Evolutionary conservation across 2,329 filamentous ascomycete species (phyloP).

Genomic region (Byssothecium circinans): DNA sequence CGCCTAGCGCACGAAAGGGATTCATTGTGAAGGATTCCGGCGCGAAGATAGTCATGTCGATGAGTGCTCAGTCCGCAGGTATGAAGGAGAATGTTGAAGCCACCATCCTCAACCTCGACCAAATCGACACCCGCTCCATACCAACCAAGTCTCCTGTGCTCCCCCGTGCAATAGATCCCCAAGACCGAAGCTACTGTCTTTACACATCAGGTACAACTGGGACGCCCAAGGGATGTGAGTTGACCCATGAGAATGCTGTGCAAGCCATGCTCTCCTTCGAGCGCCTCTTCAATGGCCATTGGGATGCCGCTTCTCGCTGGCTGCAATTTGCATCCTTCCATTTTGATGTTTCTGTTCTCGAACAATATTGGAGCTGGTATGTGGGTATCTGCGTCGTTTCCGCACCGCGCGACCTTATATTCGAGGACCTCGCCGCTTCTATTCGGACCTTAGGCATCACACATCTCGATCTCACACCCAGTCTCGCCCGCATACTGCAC

Average conservation of each 20-base stretch:
- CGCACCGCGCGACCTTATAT: slow-evolving; percentile 79
- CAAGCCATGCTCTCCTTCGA: slow-evolving; percentile 90
- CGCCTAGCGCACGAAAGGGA: slow-evolving; percentile 70
- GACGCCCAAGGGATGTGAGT: slow-evolving; percentile 82
- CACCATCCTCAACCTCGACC: slow-evolving; percentile 52
- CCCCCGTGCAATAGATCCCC: slow-evolving; percentile 38
- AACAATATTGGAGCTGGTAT: slow-evolving; percentile 96
- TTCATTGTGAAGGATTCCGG: slow-evolving; percentile 78
- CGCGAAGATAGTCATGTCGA: slow-evolving; percentile 65
- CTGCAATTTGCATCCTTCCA: slow-evolving; percentile 93
- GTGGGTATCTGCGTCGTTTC: slow-evolving; percentile 83
- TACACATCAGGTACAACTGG: slow-evolving; percentile 90
- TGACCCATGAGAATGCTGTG: slow-evolving; percentile 85
- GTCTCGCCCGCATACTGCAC: slow-evolving; percentile 74
- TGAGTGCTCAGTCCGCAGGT: slow-evolving; percentile 47
- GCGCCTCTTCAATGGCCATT: slow-evolving; percentile 72
- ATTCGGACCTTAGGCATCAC: slow-evolving; percentile 76
- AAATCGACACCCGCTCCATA: slow-evolving; percentile 40
- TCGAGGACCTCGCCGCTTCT: slow-evolving; percentile 76
- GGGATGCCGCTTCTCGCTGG: slow-evolving; percentile 75
- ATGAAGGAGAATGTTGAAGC: slow-evolving; percentile 40
- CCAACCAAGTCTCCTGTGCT: slow-evolving; percentile 35
- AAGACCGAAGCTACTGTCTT: slow-evolving; percentile 75
- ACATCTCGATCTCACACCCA: slow-evolving; percentile 89
- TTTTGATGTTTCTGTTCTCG: slow-evolving; percentile 89